Evolutionary conservation across 2,329 filamentous ascomycete genomes (phyloP).

Genomic region (Epichloe coenophiala): DNA sequence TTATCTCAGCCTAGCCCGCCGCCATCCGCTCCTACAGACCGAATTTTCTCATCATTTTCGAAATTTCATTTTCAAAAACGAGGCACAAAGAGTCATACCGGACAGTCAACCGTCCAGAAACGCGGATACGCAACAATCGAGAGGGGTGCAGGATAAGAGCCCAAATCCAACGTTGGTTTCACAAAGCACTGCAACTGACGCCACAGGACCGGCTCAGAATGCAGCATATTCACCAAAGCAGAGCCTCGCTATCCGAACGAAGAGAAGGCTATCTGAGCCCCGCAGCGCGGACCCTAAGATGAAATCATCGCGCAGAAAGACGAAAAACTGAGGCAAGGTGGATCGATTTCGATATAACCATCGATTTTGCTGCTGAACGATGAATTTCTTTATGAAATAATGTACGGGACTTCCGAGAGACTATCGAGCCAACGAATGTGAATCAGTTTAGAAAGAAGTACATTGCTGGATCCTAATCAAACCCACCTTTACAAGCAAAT

Average conservation of each 20-base stretch:
- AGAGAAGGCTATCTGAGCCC: background rate
- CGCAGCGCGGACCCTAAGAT: background rate
- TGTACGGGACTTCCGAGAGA: too few species aligned
- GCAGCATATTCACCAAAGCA: background rate
- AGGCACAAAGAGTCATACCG: background rate
- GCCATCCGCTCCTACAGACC: constrained; percentile 1
- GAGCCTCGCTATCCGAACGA: background rate
- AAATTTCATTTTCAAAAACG: background rate
- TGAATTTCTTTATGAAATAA: background rate
- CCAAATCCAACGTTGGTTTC: background rate
- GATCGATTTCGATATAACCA: too few species aligned
- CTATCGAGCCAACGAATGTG: background rate
- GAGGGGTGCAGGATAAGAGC: background rate
- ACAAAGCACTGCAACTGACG: background rate
- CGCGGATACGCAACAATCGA: background rate
- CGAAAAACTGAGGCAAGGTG: too few species aligned
- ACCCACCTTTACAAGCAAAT: background rate
- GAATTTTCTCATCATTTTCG: constrained; percentile 1
- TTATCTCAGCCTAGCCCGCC: background rate
- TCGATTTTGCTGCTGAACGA: background rate
- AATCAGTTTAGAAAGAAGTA: background rate
- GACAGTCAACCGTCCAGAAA: background rate
- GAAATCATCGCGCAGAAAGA: background rate
- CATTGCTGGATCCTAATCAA: background rate
- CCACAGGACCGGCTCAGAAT: background rate